Conservation (phyloP, 2,329 filamentous ascomycete genomes). For the Aspergillus oerlinghausenensis region DNA sequence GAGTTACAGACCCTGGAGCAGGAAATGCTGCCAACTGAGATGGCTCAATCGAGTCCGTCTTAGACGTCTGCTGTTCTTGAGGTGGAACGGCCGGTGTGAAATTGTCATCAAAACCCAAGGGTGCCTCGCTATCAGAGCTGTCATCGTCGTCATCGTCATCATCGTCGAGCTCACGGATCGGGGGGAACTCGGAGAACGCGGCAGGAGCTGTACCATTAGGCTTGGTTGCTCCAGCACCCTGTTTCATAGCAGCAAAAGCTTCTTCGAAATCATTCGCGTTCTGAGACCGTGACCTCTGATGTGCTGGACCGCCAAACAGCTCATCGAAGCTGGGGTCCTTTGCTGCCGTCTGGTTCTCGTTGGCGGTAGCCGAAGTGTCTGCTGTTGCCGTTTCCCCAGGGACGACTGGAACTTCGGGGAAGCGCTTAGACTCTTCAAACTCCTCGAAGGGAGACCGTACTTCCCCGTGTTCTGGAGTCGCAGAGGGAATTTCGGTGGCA, state of each 20-base stretch:
- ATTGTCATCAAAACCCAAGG: conserved; percentile 79
- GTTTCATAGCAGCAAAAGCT: conserved; percentile 44
- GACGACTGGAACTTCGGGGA: conserved; percentile 17
- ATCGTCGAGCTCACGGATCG: conserved; percentile 78
- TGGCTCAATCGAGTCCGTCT: conserved; percentile 32
- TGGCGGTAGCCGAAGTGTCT: conserved; percentile 44
- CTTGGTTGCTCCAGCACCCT: conserved; percentile 44
- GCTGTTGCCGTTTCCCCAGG: conserved; percentile 24
- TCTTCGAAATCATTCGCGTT: conserved; percentile 46
- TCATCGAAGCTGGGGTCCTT: conserved; percentile 44
- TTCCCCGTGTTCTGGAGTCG: conserved; percentile 14
- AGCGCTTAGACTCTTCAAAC: conserved; percentile 17
- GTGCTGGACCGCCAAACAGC: conserved; percentile 41
- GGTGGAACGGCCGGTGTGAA: conserved; percentile 64
- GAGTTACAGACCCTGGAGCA: conserved; percentile 36
- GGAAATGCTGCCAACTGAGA: conserved; percentile 36
- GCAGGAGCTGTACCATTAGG: conserved; percentile 24
- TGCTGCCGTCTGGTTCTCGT: conserved; percentile 19
- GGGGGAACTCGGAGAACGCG: conserved; percentile 71
- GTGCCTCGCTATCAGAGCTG: conserved; percentile 63
- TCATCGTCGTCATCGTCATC: conserved; percentile 71
- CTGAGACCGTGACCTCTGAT: conserved; percentile 42
- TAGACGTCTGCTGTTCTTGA: conserved; percentile 22
- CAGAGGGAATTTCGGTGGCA: conserved; percentile 33
- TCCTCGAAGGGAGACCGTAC: conserved; percentile 34